These are phyloP conservation scores for Yarrowia sp. DNA, from an alignment of 805 yeast species.

Conservation along the genomic window DNA sequence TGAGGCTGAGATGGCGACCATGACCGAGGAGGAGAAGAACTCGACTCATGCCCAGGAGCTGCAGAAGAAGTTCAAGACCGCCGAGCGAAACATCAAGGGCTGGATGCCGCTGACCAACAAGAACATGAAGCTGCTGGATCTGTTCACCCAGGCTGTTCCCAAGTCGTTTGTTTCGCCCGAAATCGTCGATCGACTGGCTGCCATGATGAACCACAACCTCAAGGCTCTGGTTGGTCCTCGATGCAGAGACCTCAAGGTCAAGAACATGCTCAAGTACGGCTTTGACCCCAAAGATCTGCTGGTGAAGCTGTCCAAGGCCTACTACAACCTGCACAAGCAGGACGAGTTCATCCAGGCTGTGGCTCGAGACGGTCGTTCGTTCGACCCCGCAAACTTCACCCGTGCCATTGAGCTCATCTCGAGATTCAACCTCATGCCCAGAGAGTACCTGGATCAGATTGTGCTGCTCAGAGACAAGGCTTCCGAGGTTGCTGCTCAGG, in stretches of 20 bases:
- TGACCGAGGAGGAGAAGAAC: constrained; percentile 47
- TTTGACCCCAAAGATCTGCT: constrained; percentile 82
- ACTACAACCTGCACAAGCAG: constrained; percentile 71
- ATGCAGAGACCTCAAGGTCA: constrained; percentile 85
- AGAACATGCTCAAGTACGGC: constrained; percentile 78
- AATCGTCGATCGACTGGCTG: constrained; percentile 90
- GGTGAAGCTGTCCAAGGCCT: constrained; percentile 73
- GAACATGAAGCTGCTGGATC: constrained; percentile 76
- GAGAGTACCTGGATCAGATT: constrained; percentile 60
- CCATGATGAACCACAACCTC: constrained; percentile 92
- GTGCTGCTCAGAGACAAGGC: constrained; percentile 69
- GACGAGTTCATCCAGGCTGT: constrained; percentile 76
- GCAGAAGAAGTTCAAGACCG: constrained; percentile 59
- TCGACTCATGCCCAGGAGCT: constrained; percentile 58
- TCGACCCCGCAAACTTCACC: constrained; percentile 66
- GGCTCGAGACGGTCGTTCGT: constrained; percentile 92
- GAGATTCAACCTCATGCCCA: constrained; percentile 61
- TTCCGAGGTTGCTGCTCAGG: constrained; percentile 58
- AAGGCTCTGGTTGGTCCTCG: constrained; percentile 95
- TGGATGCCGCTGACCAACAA: constrained; percentile 83
- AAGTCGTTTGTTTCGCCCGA: constrained; percentile 84
- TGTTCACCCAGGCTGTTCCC: constrained; percentile 88
- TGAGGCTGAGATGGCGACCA: constrained; percentile 51
- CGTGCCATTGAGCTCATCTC: constrained; percentile 74
- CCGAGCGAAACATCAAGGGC: constrained; percentile 80